A percentile compares a stretch with the other conserved stretches of the same genome.
These are phyloP conservation scores for Termitomyces sp. DNA, from an alignment of 768 basidiomycete species.

Conservation along the genomic window DNA sequence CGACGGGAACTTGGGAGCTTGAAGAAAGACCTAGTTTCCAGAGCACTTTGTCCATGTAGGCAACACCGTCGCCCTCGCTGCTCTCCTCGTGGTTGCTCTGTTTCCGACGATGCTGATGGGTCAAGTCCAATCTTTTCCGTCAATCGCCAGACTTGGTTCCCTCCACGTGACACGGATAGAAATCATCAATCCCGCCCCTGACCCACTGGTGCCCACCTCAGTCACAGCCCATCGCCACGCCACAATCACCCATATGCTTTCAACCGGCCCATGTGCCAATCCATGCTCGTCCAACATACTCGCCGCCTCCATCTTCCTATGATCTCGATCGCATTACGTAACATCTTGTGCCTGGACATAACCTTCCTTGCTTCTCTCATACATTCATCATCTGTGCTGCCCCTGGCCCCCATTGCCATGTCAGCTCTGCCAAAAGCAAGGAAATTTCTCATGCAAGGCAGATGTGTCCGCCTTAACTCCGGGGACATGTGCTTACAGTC, in stretches of 20 bases:
- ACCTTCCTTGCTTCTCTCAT: background rate
- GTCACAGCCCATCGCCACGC: background rate
- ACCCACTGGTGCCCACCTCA: background rate
- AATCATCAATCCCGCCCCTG: background rate
- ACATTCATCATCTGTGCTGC: constrained; percentile 1
- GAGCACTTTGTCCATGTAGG: constrained; percentile 9
- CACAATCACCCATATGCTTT: background rate
- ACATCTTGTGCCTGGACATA: constrained; percentile 7
- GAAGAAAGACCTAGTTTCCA: constrained; percentile 10
- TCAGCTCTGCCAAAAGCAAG: background rate
- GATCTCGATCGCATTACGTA: constrained; percentile 14
- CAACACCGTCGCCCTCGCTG: constrained; percentile 7
- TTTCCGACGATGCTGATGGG: constrained; percentile 1
- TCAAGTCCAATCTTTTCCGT: constrained; percentile 12
- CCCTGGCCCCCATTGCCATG: background rate
- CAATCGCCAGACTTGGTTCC: constrained; percentile 3
- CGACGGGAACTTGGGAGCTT: constrained; percentile 10
- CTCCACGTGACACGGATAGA: constrained; percentile 7
- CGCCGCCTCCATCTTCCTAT: background rate
- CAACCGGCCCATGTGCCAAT: background rate
- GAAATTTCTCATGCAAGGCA: background rate
- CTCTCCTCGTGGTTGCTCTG: constrained; percentile 3
- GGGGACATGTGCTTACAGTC: background rate
- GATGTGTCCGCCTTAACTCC: background rate
- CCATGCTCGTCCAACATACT: background rate